phyloP scores from a whole-genome alignment of 176 grass and related monocot genomes.

The Aechmea fasciata region DNA sequence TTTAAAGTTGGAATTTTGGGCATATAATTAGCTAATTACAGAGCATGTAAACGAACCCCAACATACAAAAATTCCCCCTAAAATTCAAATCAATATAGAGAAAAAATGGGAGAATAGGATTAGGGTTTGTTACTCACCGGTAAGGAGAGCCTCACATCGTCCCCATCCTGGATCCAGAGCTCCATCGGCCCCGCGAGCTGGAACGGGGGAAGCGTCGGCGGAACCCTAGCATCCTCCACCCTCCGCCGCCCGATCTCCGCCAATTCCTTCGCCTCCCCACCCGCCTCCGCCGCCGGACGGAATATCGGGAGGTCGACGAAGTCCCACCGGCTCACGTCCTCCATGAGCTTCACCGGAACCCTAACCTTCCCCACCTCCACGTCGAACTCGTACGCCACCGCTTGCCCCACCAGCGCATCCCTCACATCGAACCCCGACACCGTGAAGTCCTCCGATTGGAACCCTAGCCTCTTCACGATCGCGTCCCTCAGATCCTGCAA shows the following conservation, averaged over 20 bases:
- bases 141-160: slow-evolving; percentile 69
- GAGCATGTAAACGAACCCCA: too few species aligned
- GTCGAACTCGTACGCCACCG: slow-evolving; percentile 77
- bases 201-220: slow-evolving; percentile 53
- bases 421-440: slow-evolving; percentile 80
- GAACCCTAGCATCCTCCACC: slow-evolving; percentile 12
- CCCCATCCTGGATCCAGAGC: slow-evolving; percentile 82
- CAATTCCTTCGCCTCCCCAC: slow-evolving; percentile 42
- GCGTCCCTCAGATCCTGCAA: slow-evolving; percentile 74
- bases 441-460: slow-evolving; percentile 60
- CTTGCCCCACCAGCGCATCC: slow-evolving; percentile 70
- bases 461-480: slow-evolving; percentile 58
- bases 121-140: slow-evolving; percentile 35
- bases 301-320: slow-evolving; percentile 73
- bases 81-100: too few species aligned
- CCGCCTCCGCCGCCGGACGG: slow-evolving; percentile 27
- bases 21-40: too few species aligned
- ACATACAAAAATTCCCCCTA: too few species aligned
- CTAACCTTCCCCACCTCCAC: slow-evolving; percentile 65
- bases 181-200: slow-evolving; percentile 82
- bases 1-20: too few species aligned
- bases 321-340: slow-evolving; percentile 70
- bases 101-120: background rate
- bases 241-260: slow-evolving; percentile 35
- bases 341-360: slow-evolving; percentile 68